A percentile compares a stretch with the other conserved stretches of the same genome.
Evolutionary conservation across 441 rosid genomes (phyloP).

Genomic region (Populus hybrid): DNA sequence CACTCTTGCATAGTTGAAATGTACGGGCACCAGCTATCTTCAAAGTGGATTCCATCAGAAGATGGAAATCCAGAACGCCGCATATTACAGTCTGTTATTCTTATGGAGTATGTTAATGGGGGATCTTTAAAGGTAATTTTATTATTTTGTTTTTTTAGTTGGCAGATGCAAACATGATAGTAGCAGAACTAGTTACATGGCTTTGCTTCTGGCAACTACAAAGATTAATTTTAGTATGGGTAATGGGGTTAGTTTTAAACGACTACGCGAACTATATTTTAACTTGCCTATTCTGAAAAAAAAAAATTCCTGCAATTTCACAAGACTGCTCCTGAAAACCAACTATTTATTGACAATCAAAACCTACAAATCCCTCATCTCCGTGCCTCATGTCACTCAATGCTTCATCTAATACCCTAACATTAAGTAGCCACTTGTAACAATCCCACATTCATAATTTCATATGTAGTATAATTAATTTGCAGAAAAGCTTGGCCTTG

Average conservation of each 20-base stretch:
- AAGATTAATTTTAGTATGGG: background rate
- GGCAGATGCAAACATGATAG: background rate
- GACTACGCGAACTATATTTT: background rate
- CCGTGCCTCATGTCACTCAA: background rate
- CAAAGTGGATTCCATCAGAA: conserved; percentile 60
- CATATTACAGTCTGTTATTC: conserved; percentile 60
- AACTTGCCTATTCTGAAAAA: background rate
- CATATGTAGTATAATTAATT: background rate
- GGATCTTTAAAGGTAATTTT: conserved; percentile 74
- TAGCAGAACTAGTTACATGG: background rate
- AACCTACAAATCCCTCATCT: background rate
- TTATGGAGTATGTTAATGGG: conserved; percentile 79
- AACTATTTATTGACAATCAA: background rate
- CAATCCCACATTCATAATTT: background rate
- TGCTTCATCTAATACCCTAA: background rate
- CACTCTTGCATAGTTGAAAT: conserved; percentile 86
- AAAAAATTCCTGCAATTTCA: background rate
- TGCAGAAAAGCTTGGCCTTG: background rate
- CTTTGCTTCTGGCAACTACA: background rate
- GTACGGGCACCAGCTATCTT: conserved; percentile 85
- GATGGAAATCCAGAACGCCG: conserved; percentile 57
- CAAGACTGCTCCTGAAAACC: background rate
- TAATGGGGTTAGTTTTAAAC: background rate
- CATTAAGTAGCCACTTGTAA: background rate
- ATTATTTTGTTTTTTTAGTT: background rate